Percentiles rank a stretch among this genome's conserved stretches.
Evolutionary conservation across 2,329 filamentous ascomycete species (phyloP).

Genomic region (Pseudogymnoascus sp.): DNA sequence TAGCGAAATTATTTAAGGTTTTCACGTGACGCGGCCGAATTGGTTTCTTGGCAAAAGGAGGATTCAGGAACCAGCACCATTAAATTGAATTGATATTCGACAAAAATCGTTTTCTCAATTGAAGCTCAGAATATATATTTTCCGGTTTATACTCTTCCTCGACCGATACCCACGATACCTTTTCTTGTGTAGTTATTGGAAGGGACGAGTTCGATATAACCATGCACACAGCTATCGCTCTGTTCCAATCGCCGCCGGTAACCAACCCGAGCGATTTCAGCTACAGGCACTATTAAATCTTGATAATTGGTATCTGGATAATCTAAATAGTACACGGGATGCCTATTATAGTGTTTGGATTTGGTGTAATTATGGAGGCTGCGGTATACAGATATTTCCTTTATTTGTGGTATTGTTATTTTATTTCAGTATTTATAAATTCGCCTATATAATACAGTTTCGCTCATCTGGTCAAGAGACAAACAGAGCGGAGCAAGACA

Average conservation of each 20-base stretch:
- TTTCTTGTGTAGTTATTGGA: background rate
- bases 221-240: background rate
- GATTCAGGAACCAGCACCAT: background rate
- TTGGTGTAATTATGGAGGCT: background rate
- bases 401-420: background rate
- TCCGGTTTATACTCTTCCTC: background rate
- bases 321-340: background rate
- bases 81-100: background rate
- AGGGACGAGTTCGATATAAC: background rate
- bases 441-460: background rate
- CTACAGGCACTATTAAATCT: background rate
- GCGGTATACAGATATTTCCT: background rate
- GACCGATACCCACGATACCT: background rate
- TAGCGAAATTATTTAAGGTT: slow-evolving; percentile 12
- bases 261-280: background rate
- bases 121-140: background rate
- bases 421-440: background rate
- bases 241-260: background rate
- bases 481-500: background rate
- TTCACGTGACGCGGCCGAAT: slow-evolving; percentile 4
- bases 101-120: background rate
- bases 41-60: background rate
- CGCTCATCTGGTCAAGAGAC: background rate
- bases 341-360: background rate
- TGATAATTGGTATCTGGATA: background rate